These are phyloP conservation scores for Hydnum rufescens DNA, from an alignment of 768 basidiomycete genomes.

Conservation along the genomic window DNA sequence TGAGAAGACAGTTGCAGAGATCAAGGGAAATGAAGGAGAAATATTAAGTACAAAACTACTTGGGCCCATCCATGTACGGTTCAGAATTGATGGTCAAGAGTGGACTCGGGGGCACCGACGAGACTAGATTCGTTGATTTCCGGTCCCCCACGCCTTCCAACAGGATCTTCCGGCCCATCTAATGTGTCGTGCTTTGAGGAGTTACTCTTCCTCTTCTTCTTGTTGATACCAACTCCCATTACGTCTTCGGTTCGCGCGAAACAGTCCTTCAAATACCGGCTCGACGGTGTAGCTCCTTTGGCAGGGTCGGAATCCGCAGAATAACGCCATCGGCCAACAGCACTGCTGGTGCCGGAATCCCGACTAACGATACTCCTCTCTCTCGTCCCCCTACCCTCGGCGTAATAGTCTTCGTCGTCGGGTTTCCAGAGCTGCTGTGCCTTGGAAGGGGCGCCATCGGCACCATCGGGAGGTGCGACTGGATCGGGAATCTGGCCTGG, in stretches of 20 bases:
- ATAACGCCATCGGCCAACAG: constrained; percentile 53
- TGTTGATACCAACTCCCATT: background rate
- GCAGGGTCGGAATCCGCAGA: constrained; percentile 63
- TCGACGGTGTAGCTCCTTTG: constrained; percentile 19
- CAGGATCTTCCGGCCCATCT: too few species aligned
- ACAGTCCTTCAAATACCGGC: constrained; percentile 55
- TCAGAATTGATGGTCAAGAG: too few species aligned
- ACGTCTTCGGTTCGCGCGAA: constrained; percentile 68
- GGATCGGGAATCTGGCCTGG: constrained; percentile 50
- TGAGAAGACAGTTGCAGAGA: too few species aligned
- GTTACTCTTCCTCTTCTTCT: background rate
- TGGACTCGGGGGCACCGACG: too few species aligned
- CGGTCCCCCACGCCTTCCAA: too few species aligned
- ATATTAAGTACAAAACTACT: too few species aligned
- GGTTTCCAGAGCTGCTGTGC: constrained; percentile 34
- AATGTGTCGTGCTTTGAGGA: too few species aligned
- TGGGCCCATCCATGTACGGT: too few species aligned
- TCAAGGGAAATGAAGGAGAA: too few species aligned
- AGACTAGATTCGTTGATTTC: too few species aligned
- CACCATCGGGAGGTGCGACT: constrained; percentile 13
- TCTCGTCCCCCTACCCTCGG: constrained; percentile 22
- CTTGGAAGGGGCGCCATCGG: constrained; percentile 29
- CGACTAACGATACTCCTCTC: constrained; percentile 10
- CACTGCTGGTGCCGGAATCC: background rate
- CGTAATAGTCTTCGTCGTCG: constrained; percentile 62